Percentiles rank a stretch among this genome's conserved stretches.
Conservation (phyloP, 139 green algal genomes). For the Asterochloris sp. region DNA sequence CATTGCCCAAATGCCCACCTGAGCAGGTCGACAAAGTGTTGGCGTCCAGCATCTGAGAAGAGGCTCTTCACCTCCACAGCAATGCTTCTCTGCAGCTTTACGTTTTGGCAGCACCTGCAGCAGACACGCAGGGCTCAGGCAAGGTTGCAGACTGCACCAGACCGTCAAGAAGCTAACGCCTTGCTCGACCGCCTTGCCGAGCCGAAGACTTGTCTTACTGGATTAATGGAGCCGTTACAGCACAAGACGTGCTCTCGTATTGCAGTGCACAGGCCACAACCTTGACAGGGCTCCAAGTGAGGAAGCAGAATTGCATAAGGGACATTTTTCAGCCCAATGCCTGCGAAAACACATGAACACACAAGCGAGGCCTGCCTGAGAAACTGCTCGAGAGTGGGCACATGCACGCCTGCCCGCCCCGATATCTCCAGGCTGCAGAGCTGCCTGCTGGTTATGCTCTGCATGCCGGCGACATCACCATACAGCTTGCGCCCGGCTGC, state of each 20-base stretch:
- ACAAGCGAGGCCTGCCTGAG: conserved; percentile 14
- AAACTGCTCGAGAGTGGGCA: conserved; percentile 34
- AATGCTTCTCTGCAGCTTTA: background rate
- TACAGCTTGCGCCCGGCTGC: background rate
- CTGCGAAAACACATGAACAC: background rate
- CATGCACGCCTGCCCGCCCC: conserved; percentile 23
- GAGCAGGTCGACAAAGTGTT: conserved; percentile 5
- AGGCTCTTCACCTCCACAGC: conserved; percentile 26
- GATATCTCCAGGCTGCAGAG: conserved; percentile 32
- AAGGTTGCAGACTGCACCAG: background rate
- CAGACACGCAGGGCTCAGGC: background rate
- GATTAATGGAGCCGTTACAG: background rate
- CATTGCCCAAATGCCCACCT: conserved; percentile 2
- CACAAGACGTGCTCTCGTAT: no score
- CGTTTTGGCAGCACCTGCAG: conserved; percentile 17
- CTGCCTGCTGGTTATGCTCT: conserved; percentile 25
- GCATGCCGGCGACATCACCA: conserved; percentile 14
- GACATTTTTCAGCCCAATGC: background rate
- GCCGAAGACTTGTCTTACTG: background rate
- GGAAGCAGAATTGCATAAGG: background rate
- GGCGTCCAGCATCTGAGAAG: background rate
- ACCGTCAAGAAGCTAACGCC: background rate
- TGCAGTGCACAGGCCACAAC: background rate
- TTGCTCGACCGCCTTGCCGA: background rate
- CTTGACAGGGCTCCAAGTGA: background rate